A percentile compares a stretch with the other conserved stretches of the same genome.
Conservation (phyloP, 768 basidiomycete species). For the Hebeloma cylindrosporum region DNA sequence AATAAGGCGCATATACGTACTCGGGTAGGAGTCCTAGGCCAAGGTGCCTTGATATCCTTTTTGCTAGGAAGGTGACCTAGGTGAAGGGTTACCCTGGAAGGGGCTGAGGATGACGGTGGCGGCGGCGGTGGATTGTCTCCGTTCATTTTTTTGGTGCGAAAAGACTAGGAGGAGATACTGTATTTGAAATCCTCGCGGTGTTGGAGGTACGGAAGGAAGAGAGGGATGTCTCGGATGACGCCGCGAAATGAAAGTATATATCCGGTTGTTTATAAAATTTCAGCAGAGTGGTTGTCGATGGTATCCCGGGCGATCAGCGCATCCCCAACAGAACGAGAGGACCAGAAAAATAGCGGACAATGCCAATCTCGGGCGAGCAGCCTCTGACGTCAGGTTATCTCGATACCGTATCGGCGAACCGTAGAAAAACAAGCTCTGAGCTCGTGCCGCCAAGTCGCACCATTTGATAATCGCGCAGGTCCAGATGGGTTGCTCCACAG, state of each 20-base stretch:
- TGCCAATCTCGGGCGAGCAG: background rate
- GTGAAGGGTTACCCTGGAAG: conserved; percentile 66
- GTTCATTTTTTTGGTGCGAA: conserved; percentile 5
- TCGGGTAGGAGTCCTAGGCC: conserved; percentile 74
- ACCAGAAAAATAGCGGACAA: conserved; percentile 1
- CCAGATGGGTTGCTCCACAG: too few relatives aligned
- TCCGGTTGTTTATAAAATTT: too few relatives aligned
- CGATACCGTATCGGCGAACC: too few relatives aligned
- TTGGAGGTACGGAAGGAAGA: background rate
- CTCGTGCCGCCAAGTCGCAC: too few relatives aligned
- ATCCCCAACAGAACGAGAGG: background rate
- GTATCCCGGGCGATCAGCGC: too few relatives aligned
- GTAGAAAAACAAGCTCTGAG: too few relatives aligned
- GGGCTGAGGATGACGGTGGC: conserved; percentile 35
- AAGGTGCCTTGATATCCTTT: conserved; percentile 67
- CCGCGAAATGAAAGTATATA: too few relatives aligned
- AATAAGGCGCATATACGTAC: conserved; percentile 35
- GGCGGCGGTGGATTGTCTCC: background rate
- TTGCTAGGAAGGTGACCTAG: conserved; percentile 75
- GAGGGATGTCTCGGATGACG: conserved; percentile 4
- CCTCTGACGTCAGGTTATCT: conserved; percentile 7
- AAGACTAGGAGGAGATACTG: too few relatives aligned
- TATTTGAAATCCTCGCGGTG: background rate
- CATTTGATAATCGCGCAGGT: too few relatives aligned
- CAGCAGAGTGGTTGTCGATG: too few relatives aligned